Evolutionary conservation across 768 basidiomycete species (phyloP).

Genomic region (Strobilomyces dryophilus): DNA sequence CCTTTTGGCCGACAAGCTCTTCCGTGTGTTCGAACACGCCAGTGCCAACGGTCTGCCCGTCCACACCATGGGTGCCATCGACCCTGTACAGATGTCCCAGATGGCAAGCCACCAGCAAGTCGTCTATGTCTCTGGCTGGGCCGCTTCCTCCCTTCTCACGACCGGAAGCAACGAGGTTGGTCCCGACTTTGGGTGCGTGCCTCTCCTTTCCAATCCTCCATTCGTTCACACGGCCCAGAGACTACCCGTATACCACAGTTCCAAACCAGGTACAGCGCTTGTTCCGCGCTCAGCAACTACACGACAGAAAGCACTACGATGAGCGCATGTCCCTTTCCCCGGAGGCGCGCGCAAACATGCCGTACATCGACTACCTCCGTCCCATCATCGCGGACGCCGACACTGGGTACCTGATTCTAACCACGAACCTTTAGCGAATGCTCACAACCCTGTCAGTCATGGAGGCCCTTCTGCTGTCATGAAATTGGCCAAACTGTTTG

Average conservation of each 20-base stretch:
- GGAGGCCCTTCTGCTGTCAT: conserved; percentile 92
- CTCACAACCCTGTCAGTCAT: conserved; percentile 48
- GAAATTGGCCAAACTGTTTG: conserved; percentile 92
- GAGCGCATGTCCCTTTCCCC: conserved; percentile 66
- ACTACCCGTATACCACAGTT: conserved; percentile 95
- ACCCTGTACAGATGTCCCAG: conserved; percentile 93
- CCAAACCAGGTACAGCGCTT: conserved; percentile 93
- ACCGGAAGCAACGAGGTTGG: conserved; percentile 91
- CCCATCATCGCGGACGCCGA: conserved; percentile 95
- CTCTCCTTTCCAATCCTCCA: not conserved
- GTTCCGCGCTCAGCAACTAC: conserved; percentile 87
- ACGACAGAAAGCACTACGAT: conserved; percentile 92
- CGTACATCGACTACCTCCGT: conserved; percentile 81
- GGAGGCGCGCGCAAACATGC: conserved; percentile 64
- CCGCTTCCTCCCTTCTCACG: conserved; percentile 78
- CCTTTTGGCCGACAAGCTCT: conserved; percentile 85
- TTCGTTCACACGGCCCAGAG: conserved; percentile 40
- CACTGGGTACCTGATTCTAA: conserved; percentile 61
- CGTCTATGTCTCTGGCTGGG: conserved; percentile 94
- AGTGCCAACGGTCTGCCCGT: conserved; percentile 64
- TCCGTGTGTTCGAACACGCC: conserved; percentile 57
- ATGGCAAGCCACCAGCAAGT: conserved; percentile 85
- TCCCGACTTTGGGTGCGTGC: conserved; percentile 74
- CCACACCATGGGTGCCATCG: conserved; percentile 91
- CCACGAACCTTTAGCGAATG: not conserved